Evolutionary conservation across 2,329 filamentous ascomycete species (phyloP).

Genomic region (Fusarium hostae): DNA sequence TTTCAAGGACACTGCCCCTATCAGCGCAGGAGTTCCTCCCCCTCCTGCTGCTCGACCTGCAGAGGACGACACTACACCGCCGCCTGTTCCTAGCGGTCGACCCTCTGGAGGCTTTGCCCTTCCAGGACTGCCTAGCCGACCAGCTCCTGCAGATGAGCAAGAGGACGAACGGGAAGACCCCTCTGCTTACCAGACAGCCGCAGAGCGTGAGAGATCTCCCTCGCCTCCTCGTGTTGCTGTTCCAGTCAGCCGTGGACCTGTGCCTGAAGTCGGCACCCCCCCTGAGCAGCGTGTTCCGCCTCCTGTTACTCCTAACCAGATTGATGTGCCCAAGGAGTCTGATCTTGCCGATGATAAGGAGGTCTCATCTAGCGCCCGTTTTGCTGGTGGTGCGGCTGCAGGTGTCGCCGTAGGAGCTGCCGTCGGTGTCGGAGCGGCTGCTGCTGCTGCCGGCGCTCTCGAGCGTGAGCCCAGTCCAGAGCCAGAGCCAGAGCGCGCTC

Average conservation of each 20-base stretch:
- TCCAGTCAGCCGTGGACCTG: constrained; percentile 76
- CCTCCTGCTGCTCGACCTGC: constrained; percentile 52
- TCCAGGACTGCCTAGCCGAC: constrained; percentile 76
- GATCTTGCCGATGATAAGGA: constrained; percentile 73
- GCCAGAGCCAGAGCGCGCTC: constrained; percentile 21
- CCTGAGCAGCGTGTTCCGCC: constrained; percentile 63
- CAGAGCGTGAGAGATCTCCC: constrained; percentile 60
- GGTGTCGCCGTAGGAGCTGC: constrained; percentile 39
- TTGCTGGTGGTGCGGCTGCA: constrained; percentile 66
- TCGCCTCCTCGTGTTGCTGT: constrained; percentile 89
- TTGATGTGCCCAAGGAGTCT: constrained; percentile 72
- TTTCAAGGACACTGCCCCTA: constrained; percentile 81
- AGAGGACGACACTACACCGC: constrained; percentile 61
- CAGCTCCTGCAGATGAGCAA: constrained; percentile 57
- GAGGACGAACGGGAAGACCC: constrained; percentile 65
- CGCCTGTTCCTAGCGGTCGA: constrained; percentile 67
- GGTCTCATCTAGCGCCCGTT: constrained; percentile 68
- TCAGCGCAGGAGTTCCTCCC: constrained; percentile 61
- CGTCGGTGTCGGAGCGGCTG: constrained; percentile 34
- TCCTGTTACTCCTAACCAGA: constrained; percentile 71
- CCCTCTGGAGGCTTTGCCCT: constrained; percentile 81
- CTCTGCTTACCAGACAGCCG: constrained; percentile 49
- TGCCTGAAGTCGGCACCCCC: constrained; percentile 63
- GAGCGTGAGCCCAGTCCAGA: constrained; percentile 42
- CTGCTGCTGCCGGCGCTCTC: constrained; percentile 34